phyloP scores from a whole-genome alignment of 176 grass and related monocot genomes.

The Luzula sylvatica region DNA sequence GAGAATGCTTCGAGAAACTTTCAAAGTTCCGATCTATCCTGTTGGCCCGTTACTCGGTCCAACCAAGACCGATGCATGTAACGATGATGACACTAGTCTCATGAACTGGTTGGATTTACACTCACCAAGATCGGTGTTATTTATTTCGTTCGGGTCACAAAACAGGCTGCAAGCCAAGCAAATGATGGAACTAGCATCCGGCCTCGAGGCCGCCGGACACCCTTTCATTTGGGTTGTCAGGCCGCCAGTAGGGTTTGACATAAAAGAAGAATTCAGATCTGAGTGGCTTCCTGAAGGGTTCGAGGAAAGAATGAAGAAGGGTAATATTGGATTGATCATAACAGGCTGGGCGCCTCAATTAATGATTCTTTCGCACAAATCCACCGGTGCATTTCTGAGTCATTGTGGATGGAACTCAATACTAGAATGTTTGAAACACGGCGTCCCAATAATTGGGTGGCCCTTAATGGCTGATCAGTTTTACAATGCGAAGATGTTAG shows the following conservation, averaged over 20 bases:
- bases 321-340: neutral
- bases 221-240: conserved; percentile 20
- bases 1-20: conserved; percentile 5
- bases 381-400: conserved; percentile 17
- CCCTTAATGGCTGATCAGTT: conserved; percentile 14
- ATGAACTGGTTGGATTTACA: conserved; percentile 18
- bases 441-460: conserved; percentile 20
- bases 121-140: conserved; percentile 15
- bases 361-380: conserved; percentile 13
- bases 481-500: conserved; percentile 16
- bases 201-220: conserved; percentile 7
- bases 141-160: conserved; percentile 22
- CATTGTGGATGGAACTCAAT: conserved; percentile 20
- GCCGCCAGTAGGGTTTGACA: conserved; percentile 5
- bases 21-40: neutral
- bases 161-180: conserved; percentile 2
- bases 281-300: conserved; percentile 19
- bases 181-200: conserved; percentile 19
- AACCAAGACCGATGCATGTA: neutral
- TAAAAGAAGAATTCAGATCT: neutral
- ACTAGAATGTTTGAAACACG: conserved; percentile 15
- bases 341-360: conserved; percentile 15
- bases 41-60: conserved; percentile 7
- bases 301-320: conserved; percentile 4
- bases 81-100: neutral